phyloP scores from a whole-genome alignment of 2,329 filamentous ascomycete genomes.

The Fusarium armeniacum region DNA sequence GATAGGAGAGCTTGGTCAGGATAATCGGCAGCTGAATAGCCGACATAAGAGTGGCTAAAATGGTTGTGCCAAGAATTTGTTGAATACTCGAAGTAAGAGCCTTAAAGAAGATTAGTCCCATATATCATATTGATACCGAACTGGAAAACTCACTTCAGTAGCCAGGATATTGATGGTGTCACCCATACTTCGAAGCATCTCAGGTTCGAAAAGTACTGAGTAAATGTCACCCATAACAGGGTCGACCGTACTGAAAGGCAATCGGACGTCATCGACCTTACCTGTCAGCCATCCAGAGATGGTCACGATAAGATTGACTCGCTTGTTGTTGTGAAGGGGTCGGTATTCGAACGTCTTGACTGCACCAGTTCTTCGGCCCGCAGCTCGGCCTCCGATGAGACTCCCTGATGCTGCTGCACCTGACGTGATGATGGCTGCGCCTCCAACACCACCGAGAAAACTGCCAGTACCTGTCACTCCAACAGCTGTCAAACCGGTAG shows the following conservation, averaged over 20 bases:
- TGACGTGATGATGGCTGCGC: conserved; percentile 94
- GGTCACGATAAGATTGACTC: conserved; percentile 94
- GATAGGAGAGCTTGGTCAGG: conserved; percentile 91
- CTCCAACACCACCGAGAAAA: conserved; percentile 92
- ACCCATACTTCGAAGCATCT: conserved; percentile 98
- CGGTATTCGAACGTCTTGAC: conserved; percentile 98
- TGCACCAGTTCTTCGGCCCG: conserved; percentile 87
- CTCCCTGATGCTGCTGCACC: conserved; percentile 88
- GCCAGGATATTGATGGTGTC: conserved; percentile 98
- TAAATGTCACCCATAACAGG: conserved; percentile 99
- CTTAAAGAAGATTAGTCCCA: conserved; percentile 58
- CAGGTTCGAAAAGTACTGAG: conserved; percentile 96
- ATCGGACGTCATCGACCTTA: conserved; percentile 93
- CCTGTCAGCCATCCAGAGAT: conserved; percentile 99
- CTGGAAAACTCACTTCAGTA: conserved; percentile 79
- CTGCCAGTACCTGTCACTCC: conserved; percentile 89
- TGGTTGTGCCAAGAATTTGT: conserved; percentile 91
- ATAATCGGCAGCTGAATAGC: conserved; percentile 93
- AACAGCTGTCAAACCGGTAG: conserved; percentile 94
- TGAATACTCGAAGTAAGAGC: conserved; percentile 96
- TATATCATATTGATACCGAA: neutral
- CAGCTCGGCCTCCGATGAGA: conserved; percentile 86
- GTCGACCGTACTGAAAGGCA: conserved; percentile 96
- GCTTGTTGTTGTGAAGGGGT: conserved; percentile 97
- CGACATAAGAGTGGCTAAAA: conserved; percentile 90